A percentile compares a stretch with the other conserved stretches of the same genome.
These are phyloP conservation scores for Microcyclosporella mali DNA, from an alignment of 2,329 filamentous ascomycete genomes.

Conservation along the genomic window DNA sequence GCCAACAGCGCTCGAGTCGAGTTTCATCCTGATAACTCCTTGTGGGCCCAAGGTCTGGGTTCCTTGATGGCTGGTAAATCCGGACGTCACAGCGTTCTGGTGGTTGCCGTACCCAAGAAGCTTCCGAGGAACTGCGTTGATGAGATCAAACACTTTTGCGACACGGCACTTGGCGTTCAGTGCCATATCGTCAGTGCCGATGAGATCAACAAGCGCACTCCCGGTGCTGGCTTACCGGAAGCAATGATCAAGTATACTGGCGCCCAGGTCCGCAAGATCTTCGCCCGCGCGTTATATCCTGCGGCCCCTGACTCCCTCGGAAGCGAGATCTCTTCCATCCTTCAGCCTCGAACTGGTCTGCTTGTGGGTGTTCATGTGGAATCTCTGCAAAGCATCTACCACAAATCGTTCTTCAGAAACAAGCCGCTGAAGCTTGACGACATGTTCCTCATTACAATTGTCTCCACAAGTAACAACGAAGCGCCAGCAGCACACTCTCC, in stretches of 20 bases:
- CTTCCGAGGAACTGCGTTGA: neutral
- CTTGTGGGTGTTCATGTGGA: neutral
- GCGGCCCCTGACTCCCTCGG: neutral
- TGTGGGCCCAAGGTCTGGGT: no score
- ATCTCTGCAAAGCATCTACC: neutral
- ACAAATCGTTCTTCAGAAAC: neutral
- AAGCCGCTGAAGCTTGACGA: neutral
- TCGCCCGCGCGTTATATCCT: neutral
- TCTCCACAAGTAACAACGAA: neutral
- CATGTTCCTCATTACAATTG: neutral
- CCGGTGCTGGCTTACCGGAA: no score
- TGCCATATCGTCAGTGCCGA: neutral
- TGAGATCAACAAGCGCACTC: neutral
- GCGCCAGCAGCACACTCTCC: neutral
- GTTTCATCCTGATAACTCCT: no score
- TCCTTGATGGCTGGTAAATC: no score
- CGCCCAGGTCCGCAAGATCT: neutral
- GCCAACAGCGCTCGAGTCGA: no score
- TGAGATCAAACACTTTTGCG: neutral
- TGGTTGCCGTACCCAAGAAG: constrained; percentile 1
- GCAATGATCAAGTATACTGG: neutral
- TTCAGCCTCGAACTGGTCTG: neutral
- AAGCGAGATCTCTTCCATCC: neutral
- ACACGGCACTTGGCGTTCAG: neutral
- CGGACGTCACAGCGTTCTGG: neutral